Evolutionary conservation across 805 yeast genomes (phyloP), one percentile per base, ranked within the genome.

Genomic region (Candida incommunis): DNA sequence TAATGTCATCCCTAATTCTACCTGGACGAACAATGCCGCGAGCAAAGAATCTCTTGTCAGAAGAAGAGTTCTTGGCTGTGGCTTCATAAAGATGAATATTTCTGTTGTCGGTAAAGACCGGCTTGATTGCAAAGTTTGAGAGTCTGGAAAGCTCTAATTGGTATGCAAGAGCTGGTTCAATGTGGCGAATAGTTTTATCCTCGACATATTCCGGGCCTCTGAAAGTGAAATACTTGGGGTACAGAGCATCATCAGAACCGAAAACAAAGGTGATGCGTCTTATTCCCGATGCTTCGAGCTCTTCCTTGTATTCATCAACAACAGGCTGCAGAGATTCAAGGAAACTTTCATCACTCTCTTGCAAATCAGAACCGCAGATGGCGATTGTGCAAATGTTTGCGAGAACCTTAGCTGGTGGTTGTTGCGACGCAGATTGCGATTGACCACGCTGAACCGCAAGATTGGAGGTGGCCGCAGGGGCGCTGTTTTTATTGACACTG

Each of bases 21-120:
- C 96, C 97, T 26, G 98, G 94, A 64, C 98, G 78, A 47, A 92
- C 86, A 51, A 92, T 84, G 68, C 97, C 97, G 68, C 99, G 80
- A 18, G 95, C 88, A 67, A 94, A 92, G 71, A 79, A 92, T 64
- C 99, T 76, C 72, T 83, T 87, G 67, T 92, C 99, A 54, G 87
- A 76, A 23, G 94, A 77, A 18, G 96, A 82, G 60, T 83, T 88
- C 72, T 90, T 87, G 50, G 96, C 96, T 50, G 82, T 76, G 37
- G 96, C 97, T 69, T 88, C 95, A 59, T 92, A 92, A 44, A 94
- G 96, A 60, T 92, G 98, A 52, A 92, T 84, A 70, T 90, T 88
- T 69, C 97, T 80, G 73, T 92, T 92, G 65, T 88, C 96, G 48
- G 96, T 84, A 70, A 84, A 83, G 45, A 90, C 84, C 44, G 96